phyloP scores from a whole-genome alignment of 2,329 filamentous ascomycete species.

The Pseudogymnoascus sp. region DNA sequence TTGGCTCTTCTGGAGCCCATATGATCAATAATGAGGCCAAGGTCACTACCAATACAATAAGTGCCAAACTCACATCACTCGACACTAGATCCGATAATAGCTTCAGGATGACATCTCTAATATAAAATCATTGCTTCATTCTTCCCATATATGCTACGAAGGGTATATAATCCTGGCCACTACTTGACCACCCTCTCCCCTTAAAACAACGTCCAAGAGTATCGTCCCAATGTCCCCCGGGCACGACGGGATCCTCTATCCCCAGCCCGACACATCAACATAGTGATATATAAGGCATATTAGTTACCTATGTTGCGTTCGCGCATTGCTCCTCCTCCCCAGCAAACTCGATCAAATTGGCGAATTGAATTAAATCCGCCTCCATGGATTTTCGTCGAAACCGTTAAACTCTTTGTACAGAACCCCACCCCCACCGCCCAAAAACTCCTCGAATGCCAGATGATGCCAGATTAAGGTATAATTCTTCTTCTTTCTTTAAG shows the following conservation, averaged over 20 bases:
- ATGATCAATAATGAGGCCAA: background rate
- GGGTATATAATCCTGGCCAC: slow-evolving; percentile 4
- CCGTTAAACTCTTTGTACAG: slow-evolving; percentile 7
- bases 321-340: background rate
- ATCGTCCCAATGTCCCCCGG: background rate
- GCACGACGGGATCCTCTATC: background rate
- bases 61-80: background rate
- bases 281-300: slow-evolving; percentile 9
- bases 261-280: slow-evolving; percentile 1
- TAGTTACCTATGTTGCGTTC: background rate
- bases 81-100: background rate
- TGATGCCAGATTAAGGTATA: slow-evolving; percentile 33
- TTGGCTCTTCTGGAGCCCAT: background rate
- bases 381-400: background rate
- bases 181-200: slow-evolving; percentile 1
- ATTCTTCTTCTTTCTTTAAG: slow-evolving; percentile 24
- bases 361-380: slow-evolving; percentile 8
- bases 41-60: background rate
- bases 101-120: background rate
- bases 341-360: background rate
- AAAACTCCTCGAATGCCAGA: slow-evolving; percentile 8
- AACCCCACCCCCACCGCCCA: background rate
- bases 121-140: slow-evolving; percentile 9
- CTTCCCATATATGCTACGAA: slow-evolving; percentile 7
- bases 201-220: background rate